A percentile compares a stretch with the other conserved stretches of the same genome.
These are phyloP conservation scores for Candida berthetii DNA, from an alignment of 805 yeast species.

Conservation along the genomic window DNA sequence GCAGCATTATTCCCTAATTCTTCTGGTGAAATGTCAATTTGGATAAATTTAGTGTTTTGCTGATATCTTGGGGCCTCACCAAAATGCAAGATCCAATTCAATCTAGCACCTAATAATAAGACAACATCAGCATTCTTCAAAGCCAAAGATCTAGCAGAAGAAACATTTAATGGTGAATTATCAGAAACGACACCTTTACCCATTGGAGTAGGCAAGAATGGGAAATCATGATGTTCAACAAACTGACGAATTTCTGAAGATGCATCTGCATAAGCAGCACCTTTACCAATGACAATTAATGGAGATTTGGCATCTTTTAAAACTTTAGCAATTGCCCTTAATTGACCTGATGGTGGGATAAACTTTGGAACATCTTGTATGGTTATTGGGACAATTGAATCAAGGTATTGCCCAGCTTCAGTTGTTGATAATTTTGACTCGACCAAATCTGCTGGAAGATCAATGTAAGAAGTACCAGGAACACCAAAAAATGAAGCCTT, in stretches of 20 bases:
- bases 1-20: conserved; percentile 43
- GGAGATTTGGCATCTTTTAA: conserved; percentile 36
- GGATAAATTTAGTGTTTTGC: conserved; percentile 41
- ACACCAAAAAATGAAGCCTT: conserved; percentile 37
- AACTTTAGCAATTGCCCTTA: conserved; percentile 28
- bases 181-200: conserved; percentile 69
- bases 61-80: conserved; percentile 53
- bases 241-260: conserved; percentile 33
- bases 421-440: conserved; percentile 9
- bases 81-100: conserved; percentile 70
- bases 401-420: conserved; percentile 1
- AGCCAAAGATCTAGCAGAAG: conserved; percentile 61
- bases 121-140: conserved; percentile 53
- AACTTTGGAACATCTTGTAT: conserved; percentile 21
- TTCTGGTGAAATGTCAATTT: conserved; percentile 47
- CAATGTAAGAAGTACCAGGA: conserved; percentile 60
- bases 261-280: conserved; percentile 45
- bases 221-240: conserved; percentile 34
- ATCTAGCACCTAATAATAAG: conserved; percentile 55
- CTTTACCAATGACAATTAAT: conserved; percentile 60
- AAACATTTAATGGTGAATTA: conserved; percentile 36
- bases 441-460: conserved; percentile 58
- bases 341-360: conserved; percentile 27
- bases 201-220: conserved; percentile 74
- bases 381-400: conserved; percentile 3